Conservation (phyloP, 306 rosid species). For the Chamaecrista fasciculata region DNA sequence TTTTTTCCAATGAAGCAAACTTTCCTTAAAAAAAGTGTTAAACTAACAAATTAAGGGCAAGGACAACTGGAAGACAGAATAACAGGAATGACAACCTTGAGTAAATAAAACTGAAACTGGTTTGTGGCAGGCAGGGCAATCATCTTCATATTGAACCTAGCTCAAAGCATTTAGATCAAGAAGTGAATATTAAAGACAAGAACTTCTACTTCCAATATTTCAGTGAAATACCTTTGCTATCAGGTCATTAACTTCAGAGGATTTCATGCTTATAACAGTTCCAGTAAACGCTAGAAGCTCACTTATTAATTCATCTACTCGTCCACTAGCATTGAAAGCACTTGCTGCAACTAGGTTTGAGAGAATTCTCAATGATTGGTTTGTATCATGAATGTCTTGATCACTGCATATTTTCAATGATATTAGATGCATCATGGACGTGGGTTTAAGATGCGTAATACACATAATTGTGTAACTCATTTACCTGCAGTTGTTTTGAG, state of each 20-base stretch:
- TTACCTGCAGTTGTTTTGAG: constrained; percentile 61
- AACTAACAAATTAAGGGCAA: neutral
- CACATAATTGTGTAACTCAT: constrained; percentile 13
- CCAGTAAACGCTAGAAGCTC: constrained; percentile 70
- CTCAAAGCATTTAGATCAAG: constrained; percentile 12
- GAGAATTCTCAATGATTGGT: constrained; percentile 76
- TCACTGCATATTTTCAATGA: constrained; percentile 50
- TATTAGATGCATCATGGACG: constrained; percentile 21
- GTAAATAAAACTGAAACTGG: neutral
- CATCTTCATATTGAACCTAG: constrained; percentile 12
- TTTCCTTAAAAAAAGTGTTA: neutral
- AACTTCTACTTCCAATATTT: constrained; percentile 23
- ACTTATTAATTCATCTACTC: constrained; percentile 60
- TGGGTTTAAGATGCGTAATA: constrained; percentile 3
- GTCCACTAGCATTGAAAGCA: constrained; percentile 57
- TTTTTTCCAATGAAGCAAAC: neutral
- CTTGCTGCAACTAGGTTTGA: constrained; percentile 82
- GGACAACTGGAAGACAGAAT: neutral
- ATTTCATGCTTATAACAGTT: constrained; percentile 51
- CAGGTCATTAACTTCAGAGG: constrained; percentile 61
- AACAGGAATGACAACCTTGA: neutral
- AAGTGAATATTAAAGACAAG: constrained; percentile 21
- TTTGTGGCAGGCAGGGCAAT: neutral
- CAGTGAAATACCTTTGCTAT: constrained; percentile 57
- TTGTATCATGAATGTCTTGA: constrained; percentile 52